Evolutionary conservation across 208 protist species (phyloP), one percentile per base, ranked within the genome.

Genomic region (Trypanosoma mega): DNA sequence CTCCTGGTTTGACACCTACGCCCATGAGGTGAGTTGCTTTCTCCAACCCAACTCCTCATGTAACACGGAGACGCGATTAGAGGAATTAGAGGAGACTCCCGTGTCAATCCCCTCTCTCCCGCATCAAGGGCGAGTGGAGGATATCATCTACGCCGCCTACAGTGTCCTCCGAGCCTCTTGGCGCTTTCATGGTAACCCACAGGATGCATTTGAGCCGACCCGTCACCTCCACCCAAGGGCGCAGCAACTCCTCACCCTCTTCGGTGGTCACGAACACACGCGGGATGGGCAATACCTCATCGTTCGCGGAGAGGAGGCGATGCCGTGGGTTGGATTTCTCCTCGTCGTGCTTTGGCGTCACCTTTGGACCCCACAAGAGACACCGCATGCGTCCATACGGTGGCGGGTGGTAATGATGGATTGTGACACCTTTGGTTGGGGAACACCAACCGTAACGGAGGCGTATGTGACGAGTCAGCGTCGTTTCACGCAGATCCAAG

Each of bases 281-380:
- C 14, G 34, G 24, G 67, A 80, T 47, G 61, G 58, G 14, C 70
- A 80, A 27, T 83, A 78, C 63, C 56, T 87, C 18, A 65, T 82
- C 48, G 69, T 87, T 54, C 31, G 71, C 34, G 72, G 70, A 18
- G 76, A 74, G 47, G 77, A 81, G 57, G 52, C 77, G 34, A 55
- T 92, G 59, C 68, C 77, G 41, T 80, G 73, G 56, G 79, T 85
- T n/a, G 85, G 79, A 46, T 74, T 51, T n/a, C 60, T 87, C n/a
- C 52, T 80, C 31, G 54, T 65, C n/a, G 65, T 85, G n/a, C 54
- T 87, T 16, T 24, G 66, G 54, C 39, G 69, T 27, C 79, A 61
- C 37, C 16, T 67, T n/a, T 8, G 41, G 18, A 6, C 26, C 20
- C 45, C 47, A 26, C n/a, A 37, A n/a, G 36, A n/a, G n/a, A n/a